phyloP scores from a whole-genome alignment of 805 yeast genomes.

The Spencermartinsiella europaea region DNA sequence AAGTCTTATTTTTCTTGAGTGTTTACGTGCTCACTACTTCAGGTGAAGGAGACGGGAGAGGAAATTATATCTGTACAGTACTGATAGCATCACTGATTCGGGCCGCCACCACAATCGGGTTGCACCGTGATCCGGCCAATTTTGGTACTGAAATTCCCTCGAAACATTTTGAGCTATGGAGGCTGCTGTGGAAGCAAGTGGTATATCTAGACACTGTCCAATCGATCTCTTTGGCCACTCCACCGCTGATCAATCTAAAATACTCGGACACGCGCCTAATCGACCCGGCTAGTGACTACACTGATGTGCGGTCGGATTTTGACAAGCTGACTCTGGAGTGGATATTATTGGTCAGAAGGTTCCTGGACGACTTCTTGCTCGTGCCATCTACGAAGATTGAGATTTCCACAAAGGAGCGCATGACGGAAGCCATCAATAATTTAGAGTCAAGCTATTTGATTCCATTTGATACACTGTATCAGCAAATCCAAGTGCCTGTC shows the following conservation, averaged over 20 bases:
- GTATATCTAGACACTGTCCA: slow-evolving; percentile 22
- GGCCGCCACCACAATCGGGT: slow-evolving; percentile 24
- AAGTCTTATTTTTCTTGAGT: slow-evolving; percentile 20
- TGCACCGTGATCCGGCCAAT: slow-evolving; percentile 27
- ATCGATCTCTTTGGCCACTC: slow-evolving; percentile 19
- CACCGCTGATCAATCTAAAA: slow-evolving; percentile 14
- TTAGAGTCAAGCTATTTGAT: not conserved
- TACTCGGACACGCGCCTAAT: slow-evolving; percentile 13
- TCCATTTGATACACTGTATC: not conserved
- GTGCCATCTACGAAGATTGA: slow-evolving; percentile 6
- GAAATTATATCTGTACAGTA: slow-evolving; percentile 16
- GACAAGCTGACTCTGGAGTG: slow-evolving; percentile 6
- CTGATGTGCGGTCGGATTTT: not conserved
- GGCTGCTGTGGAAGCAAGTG: slow-evolving; percentile 24
- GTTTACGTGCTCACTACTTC: slow-evolving; percentile 10
- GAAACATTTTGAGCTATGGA: slow-evolving; percentile 18
- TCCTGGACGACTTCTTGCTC: slow-evolving; percentile 12
- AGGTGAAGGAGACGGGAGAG: slow-evolving; percentile 9
- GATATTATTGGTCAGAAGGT: slow-evolving; percentile 7
- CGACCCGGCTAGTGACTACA: slow-evolving; percentile 2
- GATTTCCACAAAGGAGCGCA: not conserved
- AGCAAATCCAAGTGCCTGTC: not conserved
- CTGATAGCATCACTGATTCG: slow-evolving; percentile 22
- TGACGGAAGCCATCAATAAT: not conserved
- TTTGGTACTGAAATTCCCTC: slow-evolving; percentile 18